phyloP scores from a whole-genome alignment of 805 yeast species.

The Saccharomyces eubayanus region DNA sequence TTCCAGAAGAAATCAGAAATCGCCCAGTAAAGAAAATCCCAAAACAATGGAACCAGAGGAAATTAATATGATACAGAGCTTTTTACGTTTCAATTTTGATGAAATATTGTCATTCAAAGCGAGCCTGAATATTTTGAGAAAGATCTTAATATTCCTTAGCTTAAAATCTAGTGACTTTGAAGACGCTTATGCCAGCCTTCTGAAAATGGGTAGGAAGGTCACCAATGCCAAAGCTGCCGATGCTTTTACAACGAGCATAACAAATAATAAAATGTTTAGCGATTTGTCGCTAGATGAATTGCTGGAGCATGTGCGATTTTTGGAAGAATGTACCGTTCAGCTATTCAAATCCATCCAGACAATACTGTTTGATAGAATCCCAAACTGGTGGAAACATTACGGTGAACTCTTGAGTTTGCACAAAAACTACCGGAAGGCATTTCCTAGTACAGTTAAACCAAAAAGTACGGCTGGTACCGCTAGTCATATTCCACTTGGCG shows the following conservation, averaged over 20 bases:
- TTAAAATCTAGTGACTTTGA: constrained; percentile 17
- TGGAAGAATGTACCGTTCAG: constrained; percentile 13
- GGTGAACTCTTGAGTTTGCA: constrained; percentile 35
- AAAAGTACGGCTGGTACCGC: constrained; percentile 7
- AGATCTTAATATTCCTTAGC: constrained; percentile 14
- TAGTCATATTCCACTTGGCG: constrained; percentile 19
- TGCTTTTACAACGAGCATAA: background rate
- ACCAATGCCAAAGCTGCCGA: background rate
- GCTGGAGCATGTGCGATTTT: constrained; percentile 6
- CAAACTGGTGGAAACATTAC: constrained; percentile 39
- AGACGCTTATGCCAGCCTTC: constrained; percentile 4
- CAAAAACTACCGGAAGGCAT: constrained; percentile 26
- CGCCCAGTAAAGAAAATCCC: background rate
- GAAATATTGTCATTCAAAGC: constrained; percentile 14
- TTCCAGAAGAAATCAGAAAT: background rate
- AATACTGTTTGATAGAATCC: constrained; percentile 31
- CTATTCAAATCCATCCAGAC: constrained; percentile 28
- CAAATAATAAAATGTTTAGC: background rate
- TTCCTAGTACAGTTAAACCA: constrained; percentile 15
- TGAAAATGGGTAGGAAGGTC: background rate
- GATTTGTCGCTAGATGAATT: background rate
- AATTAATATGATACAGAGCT: constrained; percentile 19
- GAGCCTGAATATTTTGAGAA: constrained; percentile 11
- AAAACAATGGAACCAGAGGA: constrained; percentile 23
- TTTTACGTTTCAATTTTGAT: constrained; percentile 18